Evolutionary conservation across 2,329 filamentous ascomycete species (phyloP).

Genomic region (Didymellaceae sp.): DNA sequence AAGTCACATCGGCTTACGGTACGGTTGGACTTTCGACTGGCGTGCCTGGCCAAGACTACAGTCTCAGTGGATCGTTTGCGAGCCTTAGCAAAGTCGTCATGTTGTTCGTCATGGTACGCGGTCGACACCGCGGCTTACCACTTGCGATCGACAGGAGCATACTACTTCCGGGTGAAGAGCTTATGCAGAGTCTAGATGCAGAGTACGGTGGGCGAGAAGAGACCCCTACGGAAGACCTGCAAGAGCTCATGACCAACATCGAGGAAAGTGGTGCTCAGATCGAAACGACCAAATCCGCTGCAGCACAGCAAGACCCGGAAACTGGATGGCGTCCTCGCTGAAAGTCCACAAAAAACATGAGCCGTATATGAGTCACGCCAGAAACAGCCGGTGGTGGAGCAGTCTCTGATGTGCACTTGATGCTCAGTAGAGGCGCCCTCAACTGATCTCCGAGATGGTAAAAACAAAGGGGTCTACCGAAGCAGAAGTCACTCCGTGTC

Average conservation of each 20-base stretch:
- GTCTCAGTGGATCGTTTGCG: constrained; percentile 63
- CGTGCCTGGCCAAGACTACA: constrained; percentile 60
- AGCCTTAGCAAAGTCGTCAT: constrained; percentile 64
- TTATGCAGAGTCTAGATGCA: constrained; percentile 44
- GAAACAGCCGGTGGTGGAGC: neutral
- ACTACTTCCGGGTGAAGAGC: constrained; percentile 39
- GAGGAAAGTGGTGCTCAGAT: constrained; percentile 20
- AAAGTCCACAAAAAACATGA: neutral
- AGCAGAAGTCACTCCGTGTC: constrained; percentile 5
- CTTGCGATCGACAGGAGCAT: constrained; percentile 43
- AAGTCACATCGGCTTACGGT: constrained; percentile 65
- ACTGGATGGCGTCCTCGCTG: neutral
- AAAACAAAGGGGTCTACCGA: constrained; percentile 10
- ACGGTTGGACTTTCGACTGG: constrained; percentile 68
- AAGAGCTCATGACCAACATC: constrained; percentile 25
- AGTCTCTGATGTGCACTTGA: neutral
- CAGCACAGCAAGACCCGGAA: constrained; percentile 23
- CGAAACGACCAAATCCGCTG: constrained; percentile 4
- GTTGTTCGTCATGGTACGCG: constrained; percentile 61
- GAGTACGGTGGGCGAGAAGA: constrained; percentile 33
- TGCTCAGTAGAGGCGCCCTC: neutral
- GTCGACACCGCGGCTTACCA: constrained; percentile 38
- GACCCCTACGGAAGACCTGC: constrained; percentile 19
- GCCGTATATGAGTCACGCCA: neutral
- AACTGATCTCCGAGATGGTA: neutral